Base-by-base conservation (phyloP, 345 rosid genomes). In the Leavenworthia alabamica region DNA sequence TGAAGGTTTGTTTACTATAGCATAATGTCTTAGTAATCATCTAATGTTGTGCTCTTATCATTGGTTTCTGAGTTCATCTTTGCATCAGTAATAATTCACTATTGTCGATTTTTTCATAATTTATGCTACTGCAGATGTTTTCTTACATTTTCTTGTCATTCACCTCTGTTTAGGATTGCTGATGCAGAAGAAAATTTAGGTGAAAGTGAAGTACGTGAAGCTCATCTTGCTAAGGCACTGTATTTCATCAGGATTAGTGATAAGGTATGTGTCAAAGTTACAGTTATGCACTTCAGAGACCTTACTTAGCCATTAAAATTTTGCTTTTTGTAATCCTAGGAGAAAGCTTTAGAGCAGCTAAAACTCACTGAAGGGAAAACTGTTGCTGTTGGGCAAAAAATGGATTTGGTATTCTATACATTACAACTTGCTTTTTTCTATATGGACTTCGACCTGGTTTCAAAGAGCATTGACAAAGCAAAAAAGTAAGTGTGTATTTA, bases 101-200 rank as follows among this genome's bases (percentile, higher is more conserved):
- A n/a, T n/a, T n/a, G n/a, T n/a, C n/a, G n/a, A n/a, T n/a, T n/a
- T n/a, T n/a, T 16, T 46, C 31, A n/a, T 46, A n/a, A 23, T 46
- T 26, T 46, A 5, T 6, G 52, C 31, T 46, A 23, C 52, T 24
- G 10, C 10, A 28, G 22, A 39, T 56, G 20, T 14, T 52, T 28
- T 27, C 60, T 56, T 46, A 39, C 48, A 31, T 33, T 15, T 19
- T 5, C 3, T 2, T 56, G 60, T 36, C 16, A 26, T 51, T 64
- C 15, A 51, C 41, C 12, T 45, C 58, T 71, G 37, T 56, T 42
- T 71, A 94, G 99, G 83, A 94, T 94, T 75, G 83, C 95, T 12
- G 97, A 94, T 71, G 96, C 99, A 64, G 99, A 89, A 82, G 97
- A 94, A 62, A 90, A 90, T 64, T 77, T 88, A 66, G 99, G 97